Evolutionary conservation across 2,329 filamentous ascomycete species (phyloP).

Genomic region (Cryphonectria carpinicola): DNA sequence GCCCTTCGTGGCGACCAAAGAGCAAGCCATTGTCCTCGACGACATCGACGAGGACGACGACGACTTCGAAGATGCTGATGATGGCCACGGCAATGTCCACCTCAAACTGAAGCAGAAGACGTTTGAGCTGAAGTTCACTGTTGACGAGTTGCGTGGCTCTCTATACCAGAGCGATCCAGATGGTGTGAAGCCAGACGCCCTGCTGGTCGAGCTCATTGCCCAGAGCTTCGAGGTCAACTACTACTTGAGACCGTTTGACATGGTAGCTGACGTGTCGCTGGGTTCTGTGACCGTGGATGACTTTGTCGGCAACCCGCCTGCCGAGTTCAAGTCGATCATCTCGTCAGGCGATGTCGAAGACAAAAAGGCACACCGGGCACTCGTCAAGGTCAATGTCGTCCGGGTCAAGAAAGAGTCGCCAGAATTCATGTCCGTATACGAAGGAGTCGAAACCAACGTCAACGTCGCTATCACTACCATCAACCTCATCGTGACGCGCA

Average conservation of each 20-base stretch:
- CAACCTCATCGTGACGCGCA: constrained; percentile 91
- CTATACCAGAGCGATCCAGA: constrained; percentile 86
- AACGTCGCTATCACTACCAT: constrained; percentile 92
- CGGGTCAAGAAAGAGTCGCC: constrained; percentile 90
- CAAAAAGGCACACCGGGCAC: constrained; percentile 74
- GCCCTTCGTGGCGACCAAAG: constrained; percentile 62
- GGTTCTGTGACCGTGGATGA: constrained; percentile 89
- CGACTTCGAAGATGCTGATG: constrained; percentile 68
- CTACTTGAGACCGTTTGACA: constrained; percentile 86
- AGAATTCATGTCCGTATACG: constrained; percentile 89
- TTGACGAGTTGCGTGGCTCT: constrained; percentile 91
- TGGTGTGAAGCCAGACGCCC: constrained; percentile 72
- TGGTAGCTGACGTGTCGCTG: constrained; percentile 88
- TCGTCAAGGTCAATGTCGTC: constrained; percentile 87
- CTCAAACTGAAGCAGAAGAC: constrained; percentile 83
- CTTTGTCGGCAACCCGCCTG: constrained; percentile 84
- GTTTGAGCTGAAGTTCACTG: constrained; percentile 96
- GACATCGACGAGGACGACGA: constrained; percentile 72
- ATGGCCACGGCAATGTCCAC: constrained; percentile 57
- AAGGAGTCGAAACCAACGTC: constrained; percentile 91
- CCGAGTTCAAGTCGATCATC: constrained; percentile 97
- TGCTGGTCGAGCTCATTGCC: constrained; percentile 89
- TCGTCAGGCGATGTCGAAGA: constrained; percentile 78
- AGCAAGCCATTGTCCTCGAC: constrained; percentile 78
- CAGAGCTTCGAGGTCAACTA: constrained; percentile 87